These are phyloP conservation scores for Pisolithus tinctorius DNA, from an alignment of 768 basidiomycete genomes.

Conservation along the genomic window DNA sequence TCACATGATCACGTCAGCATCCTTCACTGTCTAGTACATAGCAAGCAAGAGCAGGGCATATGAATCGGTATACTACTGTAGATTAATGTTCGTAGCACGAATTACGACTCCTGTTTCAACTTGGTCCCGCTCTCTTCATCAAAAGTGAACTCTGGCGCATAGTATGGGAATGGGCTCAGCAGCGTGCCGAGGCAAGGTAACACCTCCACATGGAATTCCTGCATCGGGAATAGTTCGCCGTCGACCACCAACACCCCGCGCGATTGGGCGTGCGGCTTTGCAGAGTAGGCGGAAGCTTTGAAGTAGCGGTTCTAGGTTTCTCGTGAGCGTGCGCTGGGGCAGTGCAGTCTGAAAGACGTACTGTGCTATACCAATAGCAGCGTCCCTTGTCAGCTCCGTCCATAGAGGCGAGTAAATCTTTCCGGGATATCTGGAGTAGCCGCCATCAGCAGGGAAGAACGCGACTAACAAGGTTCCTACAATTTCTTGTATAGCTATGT, in stretches of 20 bases:
- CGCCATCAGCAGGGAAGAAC: constrained; percentile 3
- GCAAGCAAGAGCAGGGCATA: not conserved
- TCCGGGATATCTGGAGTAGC: constrained; percentile 29
- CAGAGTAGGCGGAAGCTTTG: constrained; percentile 68
- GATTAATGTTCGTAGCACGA: not conserved
- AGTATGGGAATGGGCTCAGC: constrained; percentile 49
- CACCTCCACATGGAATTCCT: constrained; percentile 72
- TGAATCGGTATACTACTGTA: too few species aligned
- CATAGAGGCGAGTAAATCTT: constrained; percentile 45
- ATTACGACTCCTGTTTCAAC: not conserved
- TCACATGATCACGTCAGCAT: constrained; percentile 9
- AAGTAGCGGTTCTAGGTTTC: constrained; percentile 54
- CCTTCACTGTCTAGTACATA: not conserved
- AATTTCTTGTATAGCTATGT: constrained; percentile 57
- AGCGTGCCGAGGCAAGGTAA: constrained; percentile 60
- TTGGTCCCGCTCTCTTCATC: constrained; percentile 19
- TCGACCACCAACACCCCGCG: constrained; percentile 64
- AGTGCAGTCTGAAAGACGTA: constrained; percentile 23
- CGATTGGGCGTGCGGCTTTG: constrained; percentile 45
- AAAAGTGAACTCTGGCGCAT: constrained; percentile 46
- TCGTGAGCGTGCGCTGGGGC: constrained; percentile 4
- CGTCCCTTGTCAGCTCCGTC: constrained; percentile 58
- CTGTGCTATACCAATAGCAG: constrained; percentile 54
- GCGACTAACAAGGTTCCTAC: constrained; percentile 31
- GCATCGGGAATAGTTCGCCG: constrained; percentile 70